These are phyloP conservation scores for Prunus mongolica DNA, from an alignment of 306 rosid genomes.

Conservation along the genomic window DNA sequence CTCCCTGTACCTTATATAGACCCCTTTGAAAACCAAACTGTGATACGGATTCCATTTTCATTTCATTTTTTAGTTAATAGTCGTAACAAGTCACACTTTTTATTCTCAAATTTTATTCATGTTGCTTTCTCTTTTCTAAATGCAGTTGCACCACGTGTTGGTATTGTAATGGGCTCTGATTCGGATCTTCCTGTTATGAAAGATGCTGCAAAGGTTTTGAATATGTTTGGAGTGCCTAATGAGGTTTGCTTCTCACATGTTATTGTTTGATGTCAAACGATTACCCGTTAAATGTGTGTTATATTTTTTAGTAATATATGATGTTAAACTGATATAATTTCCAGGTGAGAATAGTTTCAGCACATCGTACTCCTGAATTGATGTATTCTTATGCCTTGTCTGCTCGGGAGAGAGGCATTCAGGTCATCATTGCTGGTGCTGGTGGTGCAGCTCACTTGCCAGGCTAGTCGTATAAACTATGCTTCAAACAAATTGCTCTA, in stretches of 20 bases:
- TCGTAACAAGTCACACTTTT: neutral
- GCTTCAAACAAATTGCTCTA: neutral
- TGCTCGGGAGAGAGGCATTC: conserved; percentile 66
- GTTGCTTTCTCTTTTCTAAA: conserved; percentile 16
- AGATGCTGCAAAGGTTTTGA: conserved; percentile 74
- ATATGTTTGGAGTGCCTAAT: conserved; percentile 61
- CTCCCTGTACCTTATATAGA: neutral
- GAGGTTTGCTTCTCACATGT: conserved; percentile 44
- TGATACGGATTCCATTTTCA: conserved; percentile 5
- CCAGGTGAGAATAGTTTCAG: conserved; percentile 87
- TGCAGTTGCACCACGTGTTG: conserved; percentile 67
- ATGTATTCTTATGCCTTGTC: conserved; percentile 70
- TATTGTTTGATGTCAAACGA: neutral
- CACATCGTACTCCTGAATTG: conserved; percentile 81
- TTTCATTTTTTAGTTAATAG: neutral
- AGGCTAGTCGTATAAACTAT: conserved; percentile 36
- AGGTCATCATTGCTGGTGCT: conserved; percentile 91
- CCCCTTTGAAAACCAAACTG: neutral
- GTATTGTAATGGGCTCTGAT: conserved; percentile 94
- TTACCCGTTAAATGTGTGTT: neutral
- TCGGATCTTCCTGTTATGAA: conserved; percentile 95
- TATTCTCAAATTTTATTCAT: conserved; percentile 3
- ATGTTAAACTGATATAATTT: conserved; percentile 5
- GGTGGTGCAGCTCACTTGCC: conserved; percentile 98
- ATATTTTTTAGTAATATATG: neutral